phyloP scores from a whole-genome alignment of 192 early-diverging fungal species.

The Spinellus fusiger region DNA sequence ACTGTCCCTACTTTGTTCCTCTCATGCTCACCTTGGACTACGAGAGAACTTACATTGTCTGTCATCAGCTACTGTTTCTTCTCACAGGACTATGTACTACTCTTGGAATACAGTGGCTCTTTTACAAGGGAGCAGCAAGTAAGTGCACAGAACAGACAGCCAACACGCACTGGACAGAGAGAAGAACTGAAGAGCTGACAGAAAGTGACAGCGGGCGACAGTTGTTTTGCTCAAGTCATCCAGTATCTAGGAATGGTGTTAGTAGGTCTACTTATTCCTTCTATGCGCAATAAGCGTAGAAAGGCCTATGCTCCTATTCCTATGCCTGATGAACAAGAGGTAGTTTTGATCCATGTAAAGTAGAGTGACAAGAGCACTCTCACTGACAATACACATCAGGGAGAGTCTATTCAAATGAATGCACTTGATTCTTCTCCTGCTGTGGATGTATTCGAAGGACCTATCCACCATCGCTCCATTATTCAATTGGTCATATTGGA shows the following conservation, averaged over 20 bases:
- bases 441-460: constrained; percentile 22
- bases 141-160: constrained; percentile 15
- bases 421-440: too few species aligned
- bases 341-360: background rate
- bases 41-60: constrained; percentile 2
- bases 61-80: constrained; percentile 44
- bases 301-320: constrained; percentile 8
- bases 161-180: background rate
- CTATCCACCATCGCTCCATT: constrained; percentile 23
- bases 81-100: constrained; percentile 46
- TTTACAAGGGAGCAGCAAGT: constrained; percentile 56
- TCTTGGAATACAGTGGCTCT: constrained; percentile 48
- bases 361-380: background rate
- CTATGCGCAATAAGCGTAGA: constrained; percentile 9
- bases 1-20: too few species aligned
- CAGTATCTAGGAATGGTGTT: constrained; percentile 35
- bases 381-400: background rate
- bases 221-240: constrained; percentile 25
- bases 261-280: constrained; percentile 34
- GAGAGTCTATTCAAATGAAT: background rate
- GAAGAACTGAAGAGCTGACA: background rate
- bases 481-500: constrained; percentile 39
- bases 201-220: constrained; percentile 19
- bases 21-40: too few species aligned
- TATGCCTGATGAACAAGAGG: constrained; percentile 9